Base-by-base conservation (phyloP, 495 filamentous ascomycete genomes). In the Xylaria intraflava region DNA sequence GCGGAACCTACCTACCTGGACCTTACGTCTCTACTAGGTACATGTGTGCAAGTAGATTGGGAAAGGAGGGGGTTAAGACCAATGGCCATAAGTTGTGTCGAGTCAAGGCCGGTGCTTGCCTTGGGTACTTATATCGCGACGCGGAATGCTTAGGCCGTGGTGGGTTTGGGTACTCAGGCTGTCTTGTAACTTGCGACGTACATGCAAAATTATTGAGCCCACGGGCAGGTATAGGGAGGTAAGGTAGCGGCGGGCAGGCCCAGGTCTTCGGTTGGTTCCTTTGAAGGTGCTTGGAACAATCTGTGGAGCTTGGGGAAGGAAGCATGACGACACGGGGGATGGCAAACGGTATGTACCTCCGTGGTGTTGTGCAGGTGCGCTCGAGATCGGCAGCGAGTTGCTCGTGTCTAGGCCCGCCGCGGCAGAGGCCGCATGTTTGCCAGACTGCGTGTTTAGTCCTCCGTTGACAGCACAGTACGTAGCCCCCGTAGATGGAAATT, bases 331-430 rank as follows among this genome's bases (percentile, higher is more conserved):
- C 30, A 46, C 40, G 50, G 50, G 38, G 50, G 19, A 22, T 51
- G 29, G 31, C 19, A 39, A 16, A n/a, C 39, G 51, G 51, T 44
- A 53, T 33, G 51, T 53, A 46, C 42, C 51, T 53, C 51, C 51
- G 51, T 46, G 16, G 17, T 29, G 51, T 24, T 46, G 35, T 40
- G 42, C 31, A 29, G 14, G 44, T 17, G n/a, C n/a, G 19, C n/a
- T 16, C n/a, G 16, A 20, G 44, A 22, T 46, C 44, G 44, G 27
- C 48, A 38, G 43, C 40, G 30, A 35, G 31, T 23, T 52, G 31
- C 20, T 44, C 22, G 30, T 44, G 40, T 41, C 42, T 5, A 45
- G 40, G 10, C 14, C 42, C 51, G 24, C 17, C 16, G 38, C 40
- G 40, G 22, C 26, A 51, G 24, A 31, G 38, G 36, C 36, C 35